These are phyloP conservation scores for Triticum turgidum DNA, from an alignment of 176 grass and related monocot genomes.

Conservation along the genomic window DNA sequence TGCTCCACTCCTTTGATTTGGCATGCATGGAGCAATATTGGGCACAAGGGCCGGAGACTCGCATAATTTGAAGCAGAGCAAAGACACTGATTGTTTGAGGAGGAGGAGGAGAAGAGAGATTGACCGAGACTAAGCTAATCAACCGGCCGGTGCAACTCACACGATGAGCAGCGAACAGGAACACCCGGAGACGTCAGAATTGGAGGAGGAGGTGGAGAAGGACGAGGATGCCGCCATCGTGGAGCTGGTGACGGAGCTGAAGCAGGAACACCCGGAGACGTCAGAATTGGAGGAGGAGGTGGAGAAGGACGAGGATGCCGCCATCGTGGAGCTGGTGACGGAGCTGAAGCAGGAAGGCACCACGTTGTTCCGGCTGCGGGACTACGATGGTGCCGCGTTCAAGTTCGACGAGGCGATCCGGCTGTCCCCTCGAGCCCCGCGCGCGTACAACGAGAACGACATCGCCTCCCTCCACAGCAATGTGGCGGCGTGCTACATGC, in stretches of 20 bases:
- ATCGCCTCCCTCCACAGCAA: constrained; percentile 23
- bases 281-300: not conserved
- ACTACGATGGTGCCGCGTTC: constrained; percentile 14
- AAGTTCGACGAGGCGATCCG: constrained; percentile 25
- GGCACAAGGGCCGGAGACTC: not conserved
- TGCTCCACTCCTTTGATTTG: constrained; percentile 1
- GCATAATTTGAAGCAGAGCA: not conserved
- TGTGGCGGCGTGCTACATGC: constrained; percentile 20
- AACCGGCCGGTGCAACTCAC: not conserved
- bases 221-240: constrained; percentile 11
- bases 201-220: not conserved
- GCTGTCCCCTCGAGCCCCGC: not conserved
- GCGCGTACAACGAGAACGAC: constrained; percentile 10
- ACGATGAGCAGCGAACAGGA: constrained; percentile 11
- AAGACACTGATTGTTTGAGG: not conserved
- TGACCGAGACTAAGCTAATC: not conserved
- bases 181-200: not conserved
- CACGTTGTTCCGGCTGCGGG: not conserved
- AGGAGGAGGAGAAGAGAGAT: not conserved
- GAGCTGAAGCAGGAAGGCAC: constrained; percentile 26
- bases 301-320: not conserved
- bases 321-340: constrained; percentile 17
- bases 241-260: constrained; percentile 20
- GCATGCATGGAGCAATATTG: constrained; percentile 7
- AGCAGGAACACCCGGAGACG: not conserved